Conservation (phyloP, 345 rosid genomes). For the Eucalyptus regnans region DNA sequence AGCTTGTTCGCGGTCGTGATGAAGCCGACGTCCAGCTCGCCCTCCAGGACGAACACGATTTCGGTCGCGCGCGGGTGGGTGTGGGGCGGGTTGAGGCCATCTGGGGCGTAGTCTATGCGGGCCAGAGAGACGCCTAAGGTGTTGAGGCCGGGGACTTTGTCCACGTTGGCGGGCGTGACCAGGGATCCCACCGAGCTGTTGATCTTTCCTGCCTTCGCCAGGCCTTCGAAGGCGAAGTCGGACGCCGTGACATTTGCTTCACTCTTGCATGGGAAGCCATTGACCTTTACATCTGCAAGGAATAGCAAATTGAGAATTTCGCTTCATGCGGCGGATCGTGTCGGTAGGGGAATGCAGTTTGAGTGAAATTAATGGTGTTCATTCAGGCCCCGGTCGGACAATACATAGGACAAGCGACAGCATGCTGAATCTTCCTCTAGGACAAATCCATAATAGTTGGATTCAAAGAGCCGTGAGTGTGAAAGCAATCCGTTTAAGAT, state of each 20-base stretch:
- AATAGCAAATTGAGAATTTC: neutral
- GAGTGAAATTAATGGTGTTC: neutral
- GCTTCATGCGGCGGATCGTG: neutral
- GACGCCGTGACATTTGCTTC: conserved; percentile 28
- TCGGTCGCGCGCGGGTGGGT: conserved; percentile 70
- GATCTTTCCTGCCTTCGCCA: conserved; percentile 30
- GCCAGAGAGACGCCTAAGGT: conserved; percentile 51
- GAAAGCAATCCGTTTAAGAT: neutral
- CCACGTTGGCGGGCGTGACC: conserved; percentile 44
- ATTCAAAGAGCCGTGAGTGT: neutral
- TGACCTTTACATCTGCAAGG: conserved; percentile 31
- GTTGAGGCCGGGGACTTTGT: conserved; percentile 54
- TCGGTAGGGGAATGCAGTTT: neutral
- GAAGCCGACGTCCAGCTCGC: conserved; percentile 52
- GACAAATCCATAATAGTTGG: neutral
- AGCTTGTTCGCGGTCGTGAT: conserved; percentile 51
- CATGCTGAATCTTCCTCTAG: neutral
- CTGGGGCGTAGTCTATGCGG: conserved; percentile 40
- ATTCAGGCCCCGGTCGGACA: neutral
- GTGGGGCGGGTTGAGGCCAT: conserved; percentile 58
- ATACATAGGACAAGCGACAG: neutral
- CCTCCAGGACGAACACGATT: conserved; percentile 44
- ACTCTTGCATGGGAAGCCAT: conserved; percentile 53
- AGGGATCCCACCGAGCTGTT: conserved; percentile 41
- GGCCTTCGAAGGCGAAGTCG: conserved; percentile 49